Conservation (phyloP, 768 basidiomycete species). For the Termitomyces sp. region DNA sequence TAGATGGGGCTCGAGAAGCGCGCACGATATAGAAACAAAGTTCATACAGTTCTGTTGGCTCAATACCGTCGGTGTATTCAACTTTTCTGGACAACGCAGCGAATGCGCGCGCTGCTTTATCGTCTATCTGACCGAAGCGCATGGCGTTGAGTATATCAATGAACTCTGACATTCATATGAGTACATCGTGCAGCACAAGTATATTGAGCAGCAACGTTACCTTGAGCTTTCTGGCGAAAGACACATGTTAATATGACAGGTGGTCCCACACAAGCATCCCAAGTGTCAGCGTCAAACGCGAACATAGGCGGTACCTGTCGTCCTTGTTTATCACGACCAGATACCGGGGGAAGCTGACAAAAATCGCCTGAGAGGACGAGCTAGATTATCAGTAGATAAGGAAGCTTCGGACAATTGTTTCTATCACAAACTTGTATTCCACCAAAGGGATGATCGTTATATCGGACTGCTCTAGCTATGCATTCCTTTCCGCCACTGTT, state of each 20-base stretch:
- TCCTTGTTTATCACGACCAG: slow-evolving; percentile 41
- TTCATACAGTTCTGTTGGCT: slow-evolving; percentile 75
- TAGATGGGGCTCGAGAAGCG: slow-evolving; percentile 18
- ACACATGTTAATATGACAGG: slow-evolving; percentile 63
- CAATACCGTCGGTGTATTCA: slow-evolving; percentile 63
- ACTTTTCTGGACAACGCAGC: slow-evolving; percentile 48
- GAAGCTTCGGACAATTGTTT: neutral
- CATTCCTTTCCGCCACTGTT: slow-evolving; percentile 42
- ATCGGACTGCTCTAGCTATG: slow-evolving; percentile 49
- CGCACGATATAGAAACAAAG: neutral
- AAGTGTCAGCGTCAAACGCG: slow-evolving; percentile 76
- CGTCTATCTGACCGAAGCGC: slow-evolving; percentile 64
- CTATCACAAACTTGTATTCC: slow-evolving; percentile 34
- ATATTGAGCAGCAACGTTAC: slow-evolving; percentile 23
- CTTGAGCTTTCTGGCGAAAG: slow-evolving; percentile 84
- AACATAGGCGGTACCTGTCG: slow-evolving; percentile 48
- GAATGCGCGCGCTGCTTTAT: slow-evolving; percentile 43
- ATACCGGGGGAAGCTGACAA: slow-evolving; percentile 85
- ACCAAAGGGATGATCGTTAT: slow-evolving; percentile 48
- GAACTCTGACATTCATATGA: slow-evolving; percentile 39
- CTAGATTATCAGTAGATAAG: slow-evolving; percentile 27
- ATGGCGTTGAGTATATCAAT: slow-evolving; percentile 85
- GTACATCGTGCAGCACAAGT: neutral
- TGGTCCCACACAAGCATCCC: slow-evolving; percentile 56
- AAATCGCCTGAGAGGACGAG: slow-evolving; percentile 86